Evolutionary conservation across 2,329 filamentous ascomycete genomes (phyloP).

Genomic region (Ascosphaera aggregata): DNA sequence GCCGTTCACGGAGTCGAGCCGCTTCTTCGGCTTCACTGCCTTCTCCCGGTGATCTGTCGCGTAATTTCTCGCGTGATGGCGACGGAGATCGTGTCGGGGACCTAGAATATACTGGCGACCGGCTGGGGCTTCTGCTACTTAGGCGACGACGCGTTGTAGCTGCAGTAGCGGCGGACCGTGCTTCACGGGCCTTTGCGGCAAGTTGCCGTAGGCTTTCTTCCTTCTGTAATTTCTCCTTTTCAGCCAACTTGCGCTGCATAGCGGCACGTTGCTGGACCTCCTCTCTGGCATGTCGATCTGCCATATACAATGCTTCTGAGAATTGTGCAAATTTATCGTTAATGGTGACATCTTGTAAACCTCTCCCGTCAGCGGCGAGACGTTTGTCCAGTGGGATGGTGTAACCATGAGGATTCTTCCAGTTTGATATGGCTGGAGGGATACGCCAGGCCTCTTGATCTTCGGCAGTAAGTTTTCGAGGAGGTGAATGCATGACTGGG

Average conservation of each 20-base stretch:
- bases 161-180: slow-evolving; percentile 37
- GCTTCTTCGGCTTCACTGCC: slow-evolving; percentile 45
- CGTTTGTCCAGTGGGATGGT: slow-evolving; percentile 92
- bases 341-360: slow-evolving; percentile 80
- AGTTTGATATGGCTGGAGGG: slow-evolving; percentile 77
- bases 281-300: slow-evolving; percentile 82
- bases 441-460: slow-evolving; percentile 96
- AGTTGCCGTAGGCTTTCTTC: slow-evolving; percentile 75
- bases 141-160: slow-evolving; percentile 26
- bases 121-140: slow-evolving; percentile 19
- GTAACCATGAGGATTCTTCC: slow-evolving; percentile 98
- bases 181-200: slow-evolving; percentile 78
- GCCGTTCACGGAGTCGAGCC: slow-evolving; percentile 50
- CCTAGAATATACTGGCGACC: slow-evolving; percentile 20
- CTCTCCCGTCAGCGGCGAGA: slow-evolving; percentile 76
- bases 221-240: slow-evolving; percentile 89
- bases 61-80: no score
- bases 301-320: slow-evolving; percentile 80
- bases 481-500: slow-evolving; percentile 85
- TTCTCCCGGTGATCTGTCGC: no score
- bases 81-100: slow-evolving; percentile 22
- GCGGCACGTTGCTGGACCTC: slow-evolving; percentile 78
- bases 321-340: slow-evolving; percentile 98
- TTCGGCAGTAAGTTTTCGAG: slow-evolving; percentile 82
- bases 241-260: slow-evolving; percentile 90